Base-by-base conservation (phyloP, 768 basidiomycete genomes). In the Hygrocybe coccinea region DNA sequence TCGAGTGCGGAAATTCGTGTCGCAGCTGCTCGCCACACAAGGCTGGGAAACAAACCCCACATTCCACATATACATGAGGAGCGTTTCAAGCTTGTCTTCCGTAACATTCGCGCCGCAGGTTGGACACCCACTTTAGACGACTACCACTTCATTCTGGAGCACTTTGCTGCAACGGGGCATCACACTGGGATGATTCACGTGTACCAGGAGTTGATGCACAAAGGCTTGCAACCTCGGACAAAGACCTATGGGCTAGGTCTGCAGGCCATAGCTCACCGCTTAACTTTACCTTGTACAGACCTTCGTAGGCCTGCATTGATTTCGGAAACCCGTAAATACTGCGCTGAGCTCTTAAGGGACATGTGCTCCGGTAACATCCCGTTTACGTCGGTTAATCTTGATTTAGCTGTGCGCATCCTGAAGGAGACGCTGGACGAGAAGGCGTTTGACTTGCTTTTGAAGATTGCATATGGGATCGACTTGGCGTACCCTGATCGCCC, bases 121-220 rank as follows among this genome's bases (percentile, higher is more conserved):
- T 62, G 64, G 54, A 65, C 68, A 43, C 76, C 80, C 19, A 55
- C 78, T 69, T 56, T 86, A 51, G 80, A 83, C 2, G 91, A 92
- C 67, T 92, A 87, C 67, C 78, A 91, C 65, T 85, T 84, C 63
- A 71, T 93, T 56, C 67, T 93, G 50, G 77, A 80, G 58, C 87
- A 89, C 57, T 89, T 89, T 57, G 86, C 89, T 34, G 82, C 84
- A 0, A 81, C 83, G 3, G 91, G 89, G n/a, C 79, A 91, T 62
- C 74, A 82, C 60, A 63, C 73, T 19, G 87, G 86, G 9, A 76
- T 79, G 24, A 73, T 80, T 65, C 67, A 78, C 36, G 80, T 91
- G 11, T 83, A 87, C 63, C 68, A 76, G 43, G 87, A 90, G 62
- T 67, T 92, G 56, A 64, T 65, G 38, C 60, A 66, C 22, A 54